These are phyloP conservation scores for Hypoxylon perforatum DNA, from an alignment of 495 filamentous ascomycete species.

Conservation along the genomic window DNA sequence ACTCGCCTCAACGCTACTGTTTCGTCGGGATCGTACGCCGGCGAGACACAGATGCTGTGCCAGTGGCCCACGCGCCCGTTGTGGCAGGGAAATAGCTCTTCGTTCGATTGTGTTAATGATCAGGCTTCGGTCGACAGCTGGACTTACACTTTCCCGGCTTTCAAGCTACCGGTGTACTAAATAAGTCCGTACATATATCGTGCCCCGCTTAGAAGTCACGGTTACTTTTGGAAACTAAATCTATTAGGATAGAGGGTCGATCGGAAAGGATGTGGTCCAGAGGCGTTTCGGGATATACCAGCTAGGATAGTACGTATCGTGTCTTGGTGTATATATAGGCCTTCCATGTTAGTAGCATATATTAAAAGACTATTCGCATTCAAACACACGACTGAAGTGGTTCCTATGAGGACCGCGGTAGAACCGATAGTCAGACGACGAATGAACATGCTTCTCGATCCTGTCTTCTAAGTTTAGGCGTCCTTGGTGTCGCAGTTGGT, in stretches of 20 bases:
- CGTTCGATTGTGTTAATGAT: slow-evolving; percentile 56
- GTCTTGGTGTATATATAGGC: too few relatives aligned
- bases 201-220: background rate
- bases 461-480: too few relatives aligned
- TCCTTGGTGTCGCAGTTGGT: too few relatives aligned
- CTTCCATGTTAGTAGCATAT: too few relatives aligned
- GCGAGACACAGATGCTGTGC: slow-evolving; percentile 58
- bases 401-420: too few relatives aligned
- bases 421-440: too few relatives aligned
- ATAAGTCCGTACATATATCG: background rate
- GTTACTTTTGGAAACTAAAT: background rate
- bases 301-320: too few relatives aligned
- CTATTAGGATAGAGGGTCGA: background rate
- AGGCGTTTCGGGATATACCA: too few relatives aligned
- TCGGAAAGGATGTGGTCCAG: too few relatives aligned
- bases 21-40: slow-evolving; percentile 42
- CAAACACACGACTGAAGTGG: too few relatives aligned
- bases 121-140: slow-evolving; percentile 54
- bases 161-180: slow-evolving; percentile 21
- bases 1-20: slow-evolving; percentile 53
- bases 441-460: too few relatives aligned
- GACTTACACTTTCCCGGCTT: slow-evolving; percentile 29
- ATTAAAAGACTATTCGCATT: too few relatives aligned
- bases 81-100: slow-evolving; percentile 45
- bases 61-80: slow-evolving; percentile 57